Percentiles rank a stretch among this genome's conserved stretches.
phyloP scores from a whole-genome alignment of 2,329 filamentous ascomycete species.

The Tolypocladium ophioglossoides region DNA sequence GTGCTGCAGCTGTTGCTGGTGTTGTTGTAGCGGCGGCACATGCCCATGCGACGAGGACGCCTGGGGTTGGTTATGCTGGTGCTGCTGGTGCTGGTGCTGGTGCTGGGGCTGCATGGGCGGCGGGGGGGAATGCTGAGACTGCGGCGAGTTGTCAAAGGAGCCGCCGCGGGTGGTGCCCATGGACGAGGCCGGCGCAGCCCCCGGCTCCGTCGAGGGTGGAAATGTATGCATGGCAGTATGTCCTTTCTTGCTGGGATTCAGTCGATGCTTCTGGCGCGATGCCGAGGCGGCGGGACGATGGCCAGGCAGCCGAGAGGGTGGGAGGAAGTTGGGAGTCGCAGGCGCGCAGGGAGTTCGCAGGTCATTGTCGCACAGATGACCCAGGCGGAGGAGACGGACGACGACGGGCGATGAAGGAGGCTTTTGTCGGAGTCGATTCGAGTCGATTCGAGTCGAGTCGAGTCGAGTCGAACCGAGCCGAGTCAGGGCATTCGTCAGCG shows the following conservation, averaged over 20 bases:
- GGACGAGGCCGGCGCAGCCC: not conserved
- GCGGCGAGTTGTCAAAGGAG: constrained; percentile 3
- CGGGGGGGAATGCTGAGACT: not conserved
- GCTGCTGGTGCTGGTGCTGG: not conserved
- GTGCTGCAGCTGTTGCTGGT: constrained; percentile 14
- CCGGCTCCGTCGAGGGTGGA: constrained; percentile 1
- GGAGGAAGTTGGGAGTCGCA: not conserved
- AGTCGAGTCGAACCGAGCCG: no score
- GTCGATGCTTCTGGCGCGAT: not conserved
- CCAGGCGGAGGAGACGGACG: not conserved
- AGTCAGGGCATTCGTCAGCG: not conserved
- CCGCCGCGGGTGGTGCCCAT: constrained; percentile 1
- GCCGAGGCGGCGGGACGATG: not conserved
- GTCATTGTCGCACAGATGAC: constrained; percentile 4
- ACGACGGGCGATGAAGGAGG: not conserved
- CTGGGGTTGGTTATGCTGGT: constrained; percentile 6
- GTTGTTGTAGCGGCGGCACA: constrained; percentile 13
- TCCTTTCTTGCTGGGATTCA: not conserved
- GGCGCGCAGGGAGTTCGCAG: not conserved
- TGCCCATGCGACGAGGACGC: constrained; percentile 5
- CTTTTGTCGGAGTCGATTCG: not conserved
- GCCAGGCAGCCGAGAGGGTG: not conserved
- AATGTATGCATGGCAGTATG: constrained; percentile 7
- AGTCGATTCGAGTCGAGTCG: not conserved
- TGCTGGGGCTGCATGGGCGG: not conserved